Conservation (phyloP, 83 land plant species). For the Picea mariana region DNA sequence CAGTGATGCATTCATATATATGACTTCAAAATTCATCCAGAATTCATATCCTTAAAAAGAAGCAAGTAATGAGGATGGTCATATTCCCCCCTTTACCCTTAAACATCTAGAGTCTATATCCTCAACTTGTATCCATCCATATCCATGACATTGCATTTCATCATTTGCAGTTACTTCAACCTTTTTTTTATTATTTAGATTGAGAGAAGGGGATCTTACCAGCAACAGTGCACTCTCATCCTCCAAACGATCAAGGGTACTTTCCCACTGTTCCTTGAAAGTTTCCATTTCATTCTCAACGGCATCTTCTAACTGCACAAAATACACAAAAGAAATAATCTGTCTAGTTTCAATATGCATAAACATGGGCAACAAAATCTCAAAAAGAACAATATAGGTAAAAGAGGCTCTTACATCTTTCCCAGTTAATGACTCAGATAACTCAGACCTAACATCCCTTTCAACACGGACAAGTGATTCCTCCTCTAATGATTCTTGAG, state of each 20-base stretch:
- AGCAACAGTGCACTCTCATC: slow-evolving; percentile 69
- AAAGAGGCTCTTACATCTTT: slow-evolving; percentile 52
- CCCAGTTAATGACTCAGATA: slow-evolving; percentile 67
- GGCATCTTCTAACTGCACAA: slow-evolving; percentile 74
- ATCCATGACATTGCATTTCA: too few relatives aligned
- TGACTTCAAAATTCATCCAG: neutral
- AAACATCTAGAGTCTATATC: too few relatives aligned
- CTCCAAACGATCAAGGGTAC: slow-evolving; percentile 70
- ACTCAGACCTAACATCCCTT: slow-evolving; percentile 70
- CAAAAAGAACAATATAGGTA: neutral
- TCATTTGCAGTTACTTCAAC: neutral
- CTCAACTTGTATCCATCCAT: too few relatives aligned
- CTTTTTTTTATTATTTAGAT: neutral
- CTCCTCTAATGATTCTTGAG: slow-evolving; percentile 88
- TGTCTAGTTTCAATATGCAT: neutral
- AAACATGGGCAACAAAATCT: slow-evolving; percentile 13
- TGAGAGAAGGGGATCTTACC: slow-evolving; percentile 47
- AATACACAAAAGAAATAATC: slow-evolving; percentile 6
- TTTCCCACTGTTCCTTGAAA: slow-evolving; percentile 75
- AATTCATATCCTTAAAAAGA: too few relatives aligned
- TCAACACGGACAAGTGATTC: slow-evolving; percentile 73
- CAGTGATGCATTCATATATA: neutral
- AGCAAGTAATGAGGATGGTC: too few relatives aligned
- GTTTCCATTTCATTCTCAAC: slow-evolving; percentile 79
- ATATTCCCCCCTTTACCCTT: too few relatives aligned